These are phyloP conservation scores for Salix brachista DNA, from an alignment of 345 rosid species.

Conservation along the genomic window DNA sequence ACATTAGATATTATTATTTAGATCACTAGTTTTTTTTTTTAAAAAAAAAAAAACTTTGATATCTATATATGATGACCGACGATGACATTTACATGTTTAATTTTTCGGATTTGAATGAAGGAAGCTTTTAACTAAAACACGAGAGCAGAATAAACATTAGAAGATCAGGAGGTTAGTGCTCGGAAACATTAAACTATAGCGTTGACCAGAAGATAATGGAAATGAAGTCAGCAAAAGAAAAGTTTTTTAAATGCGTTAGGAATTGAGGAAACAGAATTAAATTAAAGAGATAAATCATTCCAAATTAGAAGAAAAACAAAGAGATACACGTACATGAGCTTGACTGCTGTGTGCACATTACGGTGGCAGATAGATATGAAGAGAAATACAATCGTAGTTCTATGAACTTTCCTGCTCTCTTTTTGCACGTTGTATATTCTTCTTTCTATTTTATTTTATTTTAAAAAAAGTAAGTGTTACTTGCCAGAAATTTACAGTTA, in stretches of 20 bases:
- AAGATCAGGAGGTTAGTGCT: too few relatives aligned
- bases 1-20: too few relatives aligned
- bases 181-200: too few relatives aligned
- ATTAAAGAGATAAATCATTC: not conserved
- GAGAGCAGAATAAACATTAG: too few relatives aligned
- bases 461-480: not conserved
- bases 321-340: not conserved
- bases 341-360: not conserved
- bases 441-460: not conserved
- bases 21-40: too few relatives aligned
- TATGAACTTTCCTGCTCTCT: not conserved
- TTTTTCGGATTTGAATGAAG: too few relatives aligned
- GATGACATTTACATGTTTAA: too few relatives aligned
- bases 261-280: not conserved
- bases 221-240: not conserved
- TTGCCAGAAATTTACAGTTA: not conserved
- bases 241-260: not conserved
- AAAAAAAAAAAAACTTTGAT: too few relatives aligned
- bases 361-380: not conserved
- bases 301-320: not conserved
- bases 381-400: not conserved
- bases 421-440: not conserved
- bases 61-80: too few relatives aligned
- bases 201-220: not conserved
- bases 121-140: too few relatives aligned